These are phyloP conservation scores for Neurospora sp. DNA, from an alignment of 495 filamentous ascomycete species.

Conservation along the genomic window DNA sequence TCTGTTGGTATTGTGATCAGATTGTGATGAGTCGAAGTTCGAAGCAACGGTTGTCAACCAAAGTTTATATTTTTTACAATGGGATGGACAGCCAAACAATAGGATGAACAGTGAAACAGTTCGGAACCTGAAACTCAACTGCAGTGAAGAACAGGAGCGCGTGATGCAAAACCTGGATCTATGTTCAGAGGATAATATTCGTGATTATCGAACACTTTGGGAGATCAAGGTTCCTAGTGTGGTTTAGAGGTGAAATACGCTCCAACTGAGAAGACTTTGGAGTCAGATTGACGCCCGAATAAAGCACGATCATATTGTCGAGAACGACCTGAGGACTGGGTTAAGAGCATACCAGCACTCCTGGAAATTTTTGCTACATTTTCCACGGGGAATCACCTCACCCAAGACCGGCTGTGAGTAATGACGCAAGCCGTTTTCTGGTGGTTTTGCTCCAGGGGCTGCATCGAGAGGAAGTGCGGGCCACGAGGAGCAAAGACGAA, in stretches of 20 bases:
- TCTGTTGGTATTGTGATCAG: neutral
- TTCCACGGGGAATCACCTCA: neutral
- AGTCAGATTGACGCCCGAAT: too few relatives aligned
- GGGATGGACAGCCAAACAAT: neutral
- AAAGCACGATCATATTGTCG: neutral
- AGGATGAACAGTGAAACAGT: neutral
- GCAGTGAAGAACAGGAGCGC: neutral
- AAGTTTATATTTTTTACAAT: rapidly evolving
- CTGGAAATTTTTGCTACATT: neutral
- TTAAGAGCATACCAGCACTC: neutral
- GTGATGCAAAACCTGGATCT: neutral
- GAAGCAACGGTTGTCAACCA: neutral
- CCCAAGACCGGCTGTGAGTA: neutral
- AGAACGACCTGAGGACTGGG: neutral
- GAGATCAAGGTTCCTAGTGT: neutral
- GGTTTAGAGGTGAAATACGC: neutral
- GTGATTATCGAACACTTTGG: neutral
- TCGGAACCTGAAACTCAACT: neutral
- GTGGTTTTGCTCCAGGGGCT: neutral
- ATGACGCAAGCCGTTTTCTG: neutral
- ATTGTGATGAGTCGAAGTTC: neutral
- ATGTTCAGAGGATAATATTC: neutral
- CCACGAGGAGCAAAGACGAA: neutral
- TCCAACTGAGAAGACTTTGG: neutral
- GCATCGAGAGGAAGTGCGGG: neutral